Conservation (phyloP, 495 filamentous ascomycete species). For the Neurospora terricola region DNA sequence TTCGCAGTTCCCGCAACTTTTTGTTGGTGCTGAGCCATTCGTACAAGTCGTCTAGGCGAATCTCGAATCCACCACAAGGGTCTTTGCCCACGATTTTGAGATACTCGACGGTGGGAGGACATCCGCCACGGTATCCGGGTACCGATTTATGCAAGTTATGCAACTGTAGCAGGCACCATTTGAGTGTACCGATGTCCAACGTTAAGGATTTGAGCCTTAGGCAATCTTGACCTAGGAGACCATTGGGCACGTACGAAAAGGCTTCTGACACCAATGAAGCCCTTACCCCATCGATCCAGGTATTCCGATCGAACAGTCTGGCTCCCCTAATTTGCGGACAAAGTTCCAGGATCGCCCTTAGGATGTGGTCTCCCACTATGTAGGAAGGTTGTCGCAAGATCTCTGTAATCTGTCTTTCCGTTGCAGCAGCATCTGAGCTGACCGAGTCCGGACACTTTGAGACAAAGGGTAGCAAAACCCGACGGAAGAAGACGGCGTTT, state of each 20-base stretch:
- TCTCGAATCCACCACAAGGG: neutral
- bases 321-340: neutral
- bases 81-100: neutral
- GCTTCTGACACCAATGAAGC: neutral
- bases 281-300: neutral
- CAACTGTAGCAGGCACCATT: neutral
- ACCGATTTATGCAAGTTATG: fast-evolving
- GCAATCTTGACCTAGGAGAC: neutral
- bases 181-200: neutral
- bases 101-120: neutral
- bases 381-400: neutral
- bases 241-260: neutral
- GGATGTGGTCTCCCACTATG: neutral
- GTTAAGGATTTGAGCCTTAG: neutral
- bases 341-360: neutral
- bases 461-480: neutral
- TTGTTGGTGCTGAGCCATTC: neutral
- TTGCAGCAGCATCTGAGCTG: neutral
- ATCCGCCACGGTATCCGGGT: neutral
- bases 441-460: neutral
- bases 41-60: neutral
- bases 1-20: neutral
- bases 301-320: neutral
- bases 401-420: neutral
- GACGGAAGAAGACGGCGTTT: neutral